Base-by-base conservation (phyloP, 108 stramenopile species). In the Cyclotella choctawhatcheeana region DNA sequence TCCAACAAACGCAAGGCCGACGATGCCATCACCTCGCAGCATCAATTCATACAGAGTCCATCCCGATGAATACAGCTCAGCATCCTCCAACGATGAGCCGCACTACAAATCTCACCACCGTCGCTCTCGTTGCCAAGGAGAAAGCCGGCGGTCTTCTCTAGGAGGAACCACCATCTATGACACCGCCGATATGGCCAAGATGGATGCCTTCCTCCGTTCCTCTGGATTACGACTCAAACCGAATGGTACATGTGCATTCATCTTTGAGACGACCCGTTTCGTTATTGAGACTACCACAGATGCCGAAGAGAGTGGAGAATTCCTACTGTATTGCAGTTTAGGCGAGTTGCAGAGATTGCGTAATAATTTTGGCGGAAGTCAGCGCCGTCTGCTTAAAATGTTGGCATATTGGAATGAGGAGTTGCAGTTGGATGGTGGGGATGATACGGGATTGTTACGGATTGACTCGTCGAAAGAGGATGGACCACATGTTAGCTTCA, bases 361-460 rank as follows among this genome's bases (percentile, higher is more conserved):
- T 20, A 30, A 24, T 0, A 33, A 44, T 16, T 53, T 34, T 27
- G 32, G 37, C 6, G 25, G 32, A 20, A 29, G 61, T 22, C 26
- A 45, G 10, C 37, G 69, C 34, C 47, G 71, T 50, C 44, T 78
- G 53, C 35, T 78, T 1, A 64, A 52, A 7, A 51, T 66, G 64
- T 37, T 78, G n/a, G 69, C 77, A 17, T 14, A 54, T 26, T 78
- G 77, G 77, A 78, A 78, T 47, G 68, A 78, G 52, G 64, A 71
- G 29, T 34, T 60, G 17, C 32, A 48, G 27, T 20, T 8, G 21
- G 54, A 58, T 8, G 47, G 48, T n/a, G 56, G 44, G n/a, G 55
- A 61, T 22, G 43, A 62, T 56, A 48, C 69, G 24, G 77, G 69
- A 0, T 44, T 78, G 48, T 40, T 78, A 12, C 40, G 69, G 33